Percentiles rank a stretch among this genome's conserved stretches.
Evolutionary conservation across 768 basidiomycete species (phyloP).

Genomic region (Mrakia gelida): DNA sequence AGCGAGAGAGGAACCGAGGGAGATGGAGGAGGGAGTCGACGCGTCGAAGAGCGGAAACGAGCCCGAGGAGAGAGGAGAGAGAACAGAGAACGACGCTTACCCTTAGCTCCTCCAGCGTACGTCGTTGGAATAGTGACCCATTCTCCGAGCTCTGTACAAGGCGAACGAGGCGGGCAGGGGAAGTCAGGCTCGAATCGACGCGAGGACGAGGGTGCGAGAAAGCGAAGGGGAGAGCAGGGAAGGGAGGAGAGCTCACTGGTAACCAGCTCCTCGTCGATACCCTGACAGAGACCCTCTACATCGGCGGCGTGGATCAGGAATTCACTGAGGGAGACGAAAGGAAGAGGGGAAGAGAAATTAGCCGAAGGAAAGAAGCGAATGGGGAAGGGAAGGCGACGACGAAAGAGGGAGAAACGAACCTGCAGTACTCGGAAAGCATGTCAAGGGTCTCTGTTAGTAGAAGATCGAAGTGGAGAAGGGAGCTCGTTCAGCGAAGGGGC

Average conservation of each 20-base stretch:
- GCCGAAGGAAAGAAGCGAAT: neutral
- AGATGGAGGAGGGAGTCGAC: neutral
- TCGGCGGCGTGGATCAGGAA: conserved; percentile 97
- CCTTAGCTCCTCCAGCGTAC: conserved; percentile 93
- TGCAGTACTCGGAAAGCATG: conserved; percentile 73
- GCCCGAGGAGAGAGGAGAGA: neutral
- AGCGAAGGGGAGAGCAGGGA: neutral
- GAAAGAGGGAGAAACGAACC: conserved; percentile 48
- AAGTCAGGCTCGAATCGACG: neutral
- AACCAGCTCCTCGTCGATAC: conserved; percentile 87
- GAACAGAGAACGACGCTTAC: conserved; percentile 47
- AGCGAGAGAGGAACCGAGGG: neutral
- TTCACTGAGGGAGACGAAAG: conserved; percentile 60
- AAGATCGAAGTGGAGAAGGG: conserved; percentile 11
- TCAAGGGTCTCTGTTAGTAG: conserved; percentile 73
- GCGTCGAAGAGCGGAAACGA: neutral
- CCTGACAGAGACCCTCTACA: conserved; percentile 93
- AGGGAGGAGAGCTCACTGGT: conserved; percentile 52
- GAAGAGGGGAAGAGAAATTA: conserved; percentile 4
- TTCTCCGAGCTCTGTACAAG: conserved; percentile 67
- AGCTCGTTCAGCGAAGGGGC: neutral
- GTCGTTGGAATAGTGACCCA: conserved; percentile 91
- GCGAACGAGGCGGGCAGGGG: neutral
- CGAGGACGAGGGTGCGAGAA: neutral
- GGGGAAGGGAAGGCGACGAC: neutral